Evolutionary conservation across 805 yeast genomes (phyloP).

Genomic region (Metschnikowia koreensis): DNA sequence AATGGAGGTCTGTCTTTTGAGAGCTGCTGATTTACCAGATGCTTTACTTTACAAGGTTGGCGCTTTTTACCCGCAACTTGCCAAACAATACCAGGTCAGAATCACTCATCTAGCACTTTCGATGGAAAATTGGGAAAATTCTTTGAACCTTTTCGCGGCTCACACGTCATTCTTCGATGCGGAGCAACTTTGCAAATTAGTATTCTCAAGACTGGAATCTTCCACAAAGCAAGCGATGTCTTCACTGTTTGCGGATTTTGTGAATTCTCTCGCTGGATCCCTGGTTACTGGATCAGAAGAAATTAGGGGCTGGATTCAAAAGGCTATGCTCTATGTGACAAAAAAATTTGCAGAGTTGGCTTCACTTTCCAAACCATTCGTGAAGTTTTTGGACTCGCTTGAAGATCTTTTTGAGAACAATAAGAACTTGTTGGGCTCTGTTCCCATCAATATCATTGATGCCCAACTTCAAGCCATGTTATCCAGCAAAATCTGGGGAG

Average conservation of each 20-base stretch:
- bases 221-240: constrained; percentile 29
- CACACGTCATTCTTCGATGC: constrained; percentile 9
- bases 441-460: constrained; percentile 49
- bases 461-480: constrained; percentile 66
- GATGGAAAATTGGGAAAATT: constrained; percentile 20
- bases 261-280: constrained; percentile 15
- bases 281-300: constrained; percentile 17
- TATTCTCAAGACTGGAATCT: constrained; percentile 22
- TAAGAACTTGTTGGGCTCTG: constrained; percentile 28
- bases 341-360: constrained; percentile 56
- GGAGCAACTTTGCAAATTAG: constrained; percentile 17
- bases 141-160: constrained; percentile 19
- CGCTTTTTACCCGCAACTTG: constrained; percentile 11
- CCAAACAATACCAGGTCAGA: constrained; percentile 9
- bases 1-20: constrained; percentile 3
- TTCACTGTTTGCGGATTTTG: constrained; percentile 28
- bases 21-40: constrained; percentile 6
- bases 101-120: constrained; percentile 17
- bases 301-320: constrained; percentile 52
- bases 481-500: constrained; percentile 45
- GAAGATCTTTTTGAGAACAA: constrained; percentile 13
- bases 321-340: constrained; percentile 59
- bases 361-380: constrained; percentile 27
- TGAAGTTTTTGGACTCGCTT: constrained; percentile 27
- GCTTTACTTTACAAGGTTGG: constrained; percentile 16